A percentile compares a stretch with the other conserved stretches of the same genome.
phyloP scores from a whole-genome alignment of 2,329 filamentous ascomycete species.

The Malbranchea zuffiana region DNA sequence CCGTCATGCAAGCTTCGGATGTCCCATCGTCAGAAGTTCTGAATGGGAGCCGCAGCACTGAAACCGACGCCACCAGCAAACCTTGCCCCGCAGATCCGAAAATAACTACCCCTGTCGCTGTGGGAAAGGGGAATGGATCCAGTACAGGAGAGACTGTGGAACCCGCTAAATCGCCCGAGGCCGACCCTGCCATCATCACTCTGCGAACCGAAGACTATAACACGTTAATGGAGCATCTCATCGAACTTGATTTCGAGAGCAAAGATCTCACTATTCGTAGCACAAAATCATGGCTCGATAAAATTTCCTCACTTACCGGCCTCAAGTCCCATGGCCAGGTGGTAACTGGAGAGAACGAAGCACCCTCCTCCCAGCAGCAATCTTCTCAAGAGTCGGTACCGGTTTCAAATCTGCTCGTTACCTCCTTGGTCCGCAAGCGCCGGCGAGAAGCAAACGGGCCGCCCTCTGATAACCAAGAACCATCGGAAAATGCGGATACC shows the following conservation, averaged over 20 bases:
- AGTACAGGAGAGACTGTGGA: no score
- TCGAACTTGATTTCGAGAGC: slow-evolving; percentile 35
- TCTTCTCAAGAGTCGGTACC: not conserved
- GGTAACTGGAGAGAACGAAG: slow-evolving; percentile 23
- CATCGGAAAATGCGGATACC: no score
- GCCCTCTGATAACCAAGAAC: no score
- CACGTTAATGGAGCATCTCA: slow-evolving; percentile 28
- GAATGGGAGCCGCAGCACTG: no score
- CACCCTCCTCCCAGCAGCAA: not conserved
- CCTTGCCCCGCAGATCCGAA: no score
- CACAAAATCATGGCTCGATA: slow-evolving; percentile 33
- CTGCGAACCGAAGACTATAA: slow-evolving; percentile 33
- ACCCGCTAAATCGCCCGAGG: no score
- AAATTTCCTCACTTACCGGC: slow-evolving; percentile 31
- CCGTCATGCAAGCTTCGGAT: no score
- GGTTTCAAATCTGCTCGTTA: slow-evolving; percentile 21
- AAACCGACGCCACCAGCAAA: no score
- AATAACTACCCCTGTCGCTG: no score
- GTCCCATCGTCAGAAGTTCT: no score
- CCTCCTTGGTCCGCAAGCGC: slow-evolving; percentile 29
- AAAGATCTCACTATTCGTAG: slow-evolving; percentile 29
- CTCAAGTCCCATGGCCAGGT: slow-evolving; percentile 27
- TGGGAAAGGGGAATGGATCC: no score
- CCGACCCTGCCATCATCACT: slow-evolving; percentile 27
- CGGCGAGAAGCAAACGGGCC: slow-evolving; percentile 26